A percentile compares a stretch with the other conserved stretches of the same genome.
Evolutionary conservation across 192 early-diverging fungal species (phyloP).

Genomic region (Chytriomyces hyalinus): DNA sequence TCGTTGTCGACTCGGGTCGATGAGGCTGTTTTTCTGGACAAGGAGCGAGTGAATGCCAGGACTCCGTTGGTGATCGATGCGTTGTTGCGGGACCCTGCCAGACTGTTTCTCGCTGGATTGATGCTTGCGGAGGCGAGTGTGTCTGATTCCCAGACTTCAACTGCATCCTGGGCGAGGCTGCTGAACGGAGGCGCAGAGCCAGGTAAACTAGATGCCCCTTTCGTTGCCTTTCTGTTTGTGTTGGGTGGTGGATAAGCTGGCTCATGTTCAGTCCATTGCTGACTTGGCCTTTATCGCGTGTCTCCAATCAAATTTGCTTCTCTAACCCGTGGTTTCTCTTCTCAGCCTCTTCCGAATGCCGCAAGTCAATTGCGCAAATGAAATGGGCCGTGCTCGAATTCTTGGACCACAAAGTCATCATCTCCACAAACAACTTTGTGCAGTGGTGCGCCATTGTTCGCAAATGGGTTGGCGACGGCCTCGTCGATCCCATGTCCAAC

Average conservation of each 20-base stretch:
- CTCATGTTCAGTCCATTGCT: background rate
- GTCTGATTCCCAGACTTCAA: constrained; percentile 6
- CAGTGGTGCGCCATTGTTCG: constrained; percentile 11
- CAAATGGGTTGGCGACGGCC: constrained; percentile 17
- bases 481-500: background rate
- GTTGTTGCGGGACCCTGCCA: background rate
- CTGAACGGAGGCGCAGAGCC: too few species aligned
- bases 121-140: constrained; percentile 13
- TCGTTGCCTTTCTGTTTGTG: too few species aligned
- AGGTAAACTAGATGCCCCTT: too few species aligned
- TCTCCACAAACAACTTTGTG: constrained; percentile 9
- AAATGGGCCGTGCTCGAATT: constrained; percentile 19
- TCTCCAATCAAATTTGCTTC: background rate
- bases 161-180: constrained; percentile 15
- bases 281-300: background rate
- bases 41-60: background rate
- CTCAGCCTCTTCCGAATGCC: background rate
- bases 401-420: background rate
- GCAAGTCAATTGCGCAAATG: background rate
- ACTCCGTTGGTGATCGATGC: background rate
- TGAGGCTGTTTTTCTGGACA: background rate
- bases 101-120: background rate
- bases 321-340: background rate
- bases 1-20: background rate
- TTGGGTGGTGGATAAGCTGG: background rate